Conservation (phyloP, 305 asterid species). For the Solanum hybrid region DNA sequence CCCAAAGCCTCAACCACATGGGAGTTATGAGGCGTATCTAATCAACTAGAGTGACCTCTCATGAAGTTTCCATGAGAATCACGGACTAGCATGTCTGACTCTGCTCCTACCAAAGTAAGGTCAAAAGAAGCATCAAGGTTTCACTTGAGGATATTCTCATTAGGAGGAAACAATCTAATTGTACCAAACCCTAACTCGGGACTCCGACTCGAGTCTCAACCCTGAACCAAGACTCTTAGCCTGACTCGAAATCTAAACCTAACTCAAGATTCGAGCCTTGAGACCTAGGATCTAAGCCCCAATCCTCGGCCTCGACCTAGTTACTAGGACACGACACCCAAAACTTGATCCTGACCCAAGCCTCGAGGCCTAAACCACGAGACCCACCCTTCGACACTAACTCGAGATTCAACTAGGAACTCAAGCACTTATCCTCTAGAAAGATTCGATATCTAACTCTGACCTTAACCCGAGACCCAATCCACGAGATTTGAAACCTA, state of each 20-base stretch:
- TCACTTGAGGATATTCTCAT: neutral
- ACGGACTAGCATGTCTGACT: neutral
- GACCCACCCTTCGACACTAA: neutral
- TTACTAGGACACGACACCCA: neutral
- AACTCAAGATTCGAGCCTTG: neutral
- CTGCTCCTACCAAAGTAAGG: neutral
- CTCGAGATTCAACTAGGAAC: neutral
- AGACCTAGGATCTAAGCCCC: neutral
- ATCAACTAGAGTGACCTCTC: neutral
- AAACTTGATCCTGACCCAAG: neutral
- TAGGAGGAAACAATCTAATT: neutral
- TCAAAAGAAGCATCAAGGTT: neutral
- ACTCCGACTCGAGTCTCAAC: neutral
- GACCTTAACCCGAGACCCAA: neutral
- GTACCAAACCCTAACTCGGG: neutral
- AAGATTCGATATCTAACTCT: neutral
- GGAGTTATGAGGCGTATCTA: neutral
- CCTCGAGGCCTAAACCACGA: neutral
- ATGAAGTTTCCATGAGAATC: neutral
- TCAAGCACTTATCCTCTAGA: neutral
- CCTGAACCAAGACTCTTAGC: neutral
- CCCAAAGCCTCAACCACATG: neutral
- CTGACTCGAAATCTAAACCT: neutral
- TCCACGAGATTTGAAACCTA: neutral
- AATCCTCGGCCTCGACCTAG: neutral